These are phyloP conservation scores for Sclerotinia spermophila DNA, from an alignment of 2,329 filamentous ascomycete genomes.

Conservation along the genomic window DNA sequence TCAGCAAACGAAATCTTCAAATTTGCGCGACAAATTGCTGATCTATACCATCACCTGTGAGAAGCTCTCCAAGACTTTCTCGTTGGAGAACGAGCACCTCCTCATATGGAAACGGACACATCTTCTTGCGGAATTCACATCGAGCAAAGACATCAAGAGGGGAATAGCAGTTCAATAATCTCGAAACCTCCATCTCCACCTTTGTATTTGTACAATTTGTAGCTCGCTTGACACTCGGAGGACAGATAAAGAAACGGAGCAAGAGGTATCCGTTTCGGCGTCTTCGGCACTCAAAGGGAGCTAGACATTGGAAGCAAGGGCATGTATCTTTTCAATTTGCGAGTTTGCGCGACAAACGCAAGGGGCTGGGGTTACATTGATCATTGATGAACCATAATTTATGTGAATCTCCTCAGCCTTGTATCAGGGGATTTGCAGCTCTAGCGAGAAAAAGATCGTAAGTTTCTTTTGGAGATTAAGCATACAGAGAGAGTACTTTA, in stretches of 20 bases:
- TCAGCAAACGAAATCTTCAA: neutral
- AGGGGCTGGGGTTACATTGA: neutral
- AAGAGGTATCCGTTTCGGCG: neutral
- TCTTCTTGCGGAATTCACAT: neutral
- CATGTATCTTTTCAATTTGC: slow-evolving; percentile 12
- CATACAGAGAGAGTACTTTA: too few relatives aligned
- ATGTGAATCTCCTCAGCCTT: slow-evolving; percentile 8
- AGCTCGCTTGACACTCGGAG: neutral
- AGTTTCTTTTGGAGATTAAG: neutral
- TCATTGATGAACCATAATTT: neutral
- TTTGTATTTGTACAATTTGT: too few relatives aligned
- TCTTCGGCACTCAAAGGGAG: neutral
- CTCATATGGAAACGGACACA: neutral
- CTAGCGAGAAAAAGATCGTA: slow-evolving; percentile 14
- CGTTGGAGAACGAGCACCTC: neutral
- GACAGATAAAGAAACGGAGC: neutral
- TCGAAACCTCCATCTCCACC: slow-evolving; percentile 6
- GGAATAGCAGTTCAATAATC: slow-evolving; percentile 12
- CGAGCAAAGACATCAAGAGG: neutral
- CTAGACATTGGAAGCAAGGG: slow-evolving; percentile 7
- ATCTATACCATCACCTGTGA: neutral
- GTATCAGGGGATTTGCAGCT: slow-evolving; percentile 12
- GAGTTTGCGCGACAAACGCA: slow-evolving; percentile 19
- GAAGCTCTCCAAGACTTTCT: slow-evolving; percentile 4
- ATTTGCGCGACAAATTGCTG: slow-evolving; percentile 10